Conservation (phyloP, 2,329 filamentous ascomycete species). For the Penicillium sp. region DNA sequence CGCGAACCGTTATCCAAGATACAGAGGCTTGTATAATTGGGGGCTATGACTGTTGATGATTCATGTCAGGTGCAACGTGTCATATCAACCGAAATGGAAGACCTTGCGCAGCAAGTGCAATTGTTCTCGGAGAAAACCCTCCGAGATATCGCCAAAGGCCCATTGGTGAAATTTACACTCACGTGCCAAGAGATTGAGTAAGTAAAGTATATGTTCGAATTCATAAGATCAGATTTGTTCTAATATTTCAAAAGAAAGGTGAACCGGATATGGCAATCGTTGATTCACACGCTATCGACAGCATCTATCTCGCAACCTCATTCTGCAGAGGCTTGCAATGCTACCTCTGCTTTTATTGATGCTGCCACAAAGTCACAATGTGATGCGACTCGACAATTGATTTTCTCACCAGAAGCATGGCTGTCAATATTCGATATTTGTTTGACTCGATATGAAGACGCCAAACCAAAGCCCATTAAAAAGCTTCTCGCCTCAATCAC, state of each 20-base stretch:
- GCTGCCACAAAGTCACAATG: slow-evolving; percentile 33
- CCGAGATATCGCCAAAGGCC: slow-evolving; percentile 35
- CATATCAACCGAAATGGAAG: slow-evolving; percentile 27
- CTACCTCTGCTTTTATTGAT: slow-evolving; percentile 45
- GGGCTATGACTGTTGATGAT: slow-evolving; percentile 24
- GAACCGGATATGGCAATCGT: slow-evolving; percentile 37
- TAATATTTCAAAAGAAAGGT: slow-evolving; percentile 30
- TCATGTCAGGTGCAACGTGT: slow-evolving; percentile 13
- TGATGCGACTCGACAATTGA: slow-evolving; percentile 33
- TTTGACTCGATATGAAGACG: slow-evolving; percentile 42
- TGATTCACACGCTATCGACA: slow-evolving; percentile 43
- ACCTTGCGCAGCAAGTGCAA: slow-evolving; percentile 36
- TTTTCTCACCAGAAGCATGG: slow-evolving; percentile 38
- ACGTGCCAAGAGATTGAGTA: slow-evolving; percentile 35
- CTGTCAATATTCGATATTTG: slow-evolving; percentile 40
- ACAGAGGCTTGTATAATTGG: slow-evolving; percentile 15
- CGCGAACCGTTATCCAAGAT: background rate
- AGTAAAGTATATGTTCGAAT: slow-evolving; percentile 12
- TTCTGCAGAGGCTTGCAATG: slow-evolving; percentile 45
- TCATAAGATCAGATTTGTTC: background rate
- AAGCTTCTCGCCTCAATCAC: slow-evolving; percentile 44
- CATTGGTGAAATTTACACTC: slow-evolving; percentile 34
- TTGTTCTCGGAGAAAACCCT: slow-evolving; percentile 35
- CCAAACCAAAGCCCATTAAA: slow-evolving; percentile 46
- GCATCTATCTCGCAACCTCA: slow-evolving; percentile 41